Evolutionary conservation across 306 rosid species (phyloP).

Genomic region (Medicago ruthenica): DNA sequence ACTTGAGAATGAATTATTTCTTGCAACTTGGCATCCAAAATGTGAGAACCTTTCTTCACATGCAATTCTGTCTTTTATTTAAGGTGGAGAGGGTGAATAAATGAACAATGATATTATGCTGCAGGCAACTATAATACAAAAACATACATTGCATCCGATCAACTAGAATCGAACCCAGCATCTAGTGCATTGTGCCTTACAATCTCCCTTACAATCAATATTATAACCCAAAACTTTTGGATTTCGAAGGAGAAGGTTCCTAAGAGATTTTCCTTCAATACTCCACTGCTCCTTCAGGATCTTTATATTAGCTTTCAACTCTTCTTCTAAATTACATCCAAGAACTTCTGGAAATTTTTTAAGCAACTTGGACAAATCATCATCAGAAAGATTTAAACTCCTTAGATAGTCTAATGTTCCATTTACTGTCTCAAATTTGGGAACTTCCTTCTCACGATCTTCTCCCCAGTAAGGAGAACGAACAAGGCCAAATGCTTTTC

Average conservation of each 20-base stretch:
- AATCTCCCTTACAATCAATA: slow-evolving; percentile 89
- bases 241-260: slow-evolving; percentile 83
- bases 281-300: slow-evolving; percentile 81
- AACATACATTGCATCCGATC: slow-evolving; percentile 5
- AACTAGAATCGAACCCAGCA: slow-evolving; percentile 93
- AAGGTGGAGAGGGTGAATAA: slow-evolving; percentile 27
- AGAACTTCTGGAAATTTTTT: slow-evolving; percentile 94
- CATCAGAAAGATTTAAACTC: slow-evolving; percentile 76
- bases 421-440: slow-evolving; percentile 58
- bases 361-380: slow-evolving; percentile 78
- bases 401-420: slow-evolving; percentile 69
- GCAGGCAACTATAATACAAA: slow-evolving; percentile 5
- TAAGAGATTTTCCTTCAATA: slow-evolving; percentile 72
- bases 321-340: slow-evolving; percentile 81
- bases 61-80: slow-evolving; percentile 12
- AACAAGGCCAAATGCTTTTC: slow-evolving; percentile 85
- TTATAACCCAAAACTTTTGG: slow-evolving; percentile 89
- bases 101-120: slow-evolving; percentile 21
- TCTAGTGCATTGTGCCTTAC: slow-evolving; percentile 93
- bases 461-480: slow-evolving; percentile 98
- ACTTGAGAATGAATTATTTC: slow-evolving; percentile 23
- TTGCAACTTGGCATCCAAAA: slow-evolving; percentile 5
- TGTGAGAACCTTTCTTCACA: slow-evolving; percentile 34
- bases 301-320: slow-evolving; percentile 70
- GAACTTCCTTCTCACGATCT: slow-evolving; percentile 66